phyloP scores from a whole-genome alignment of 352 stramenopile species.

The Thalassiosira livingstoniorum region DNA sequence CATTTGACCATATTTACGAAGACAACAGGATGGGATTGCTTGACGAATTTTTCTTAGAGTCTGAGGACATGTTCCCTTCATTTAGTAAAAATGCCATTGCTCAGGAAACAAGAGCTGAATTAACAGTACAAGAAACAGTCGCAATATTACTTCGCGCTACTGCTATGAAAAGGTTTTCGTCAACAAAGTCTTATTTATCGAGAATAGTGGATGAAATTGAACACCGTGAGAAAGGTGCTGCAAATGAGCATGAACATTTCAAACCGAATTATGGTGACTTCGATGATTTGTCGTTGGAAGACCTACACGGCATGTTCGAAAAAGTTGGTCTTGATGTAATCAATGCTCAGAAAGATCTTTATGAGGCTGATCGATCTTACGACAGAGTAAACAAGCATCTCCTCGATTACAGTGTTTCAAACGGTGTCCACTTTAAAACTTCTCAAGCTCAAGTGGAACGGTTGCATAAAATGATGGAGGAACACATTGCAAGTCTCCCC shows the following conservation, averaged over 20 bases:
- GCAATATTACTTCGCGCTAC: conserved; percentile 53
- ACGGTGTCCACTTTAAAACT: conserved; percentile 46
- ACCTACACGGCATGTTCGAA: conserved; percentile 44
- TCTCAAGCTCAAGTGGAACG: conserved; percentile 48
- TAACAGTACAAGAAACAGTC: conserved; percentile 69
- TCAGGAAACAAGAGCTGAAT: conserved; percentile 52
- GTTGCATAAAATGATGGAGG: conserved; percentile 61
- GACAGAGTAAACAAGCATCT: conserved; percentile 55
- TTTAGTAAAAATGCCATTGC: conserved; percentile 41
- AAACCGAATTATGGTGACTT: conserved; percentile 15
- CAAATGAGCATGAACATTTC: background rate
- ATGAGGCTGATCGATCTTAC: conserved; percentile 44
- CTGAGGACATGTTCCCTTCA: conserved; percentile 59
- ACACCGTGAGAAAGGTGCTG: conserved; percentile 6
- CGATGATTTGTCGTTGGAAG: conserved; percentile 26
- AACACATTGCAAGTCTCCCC: conserved; percentile 54
- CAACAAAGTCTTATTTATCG: conserved; percentile 42
- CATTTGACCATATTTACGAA: background rate
- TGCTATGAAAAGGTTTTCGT: conserved; percentile 55
- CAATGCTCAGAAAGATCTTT: conserved; percentile 51
- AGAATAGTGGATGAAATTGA: conserved; percentile 54
- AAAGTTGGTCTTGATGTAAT: conserved; percentile 46
- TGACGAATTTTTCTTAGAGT: conserved; percentile 56
- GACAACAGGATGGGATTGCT: conserved; percentile 21
- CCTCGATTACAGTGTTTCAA: conserved; percentile 55